These are phyloP conservation scores for Kewa caespitosa DNA, from an alignment of 179 eudicot species.

Conservation along the genomic window DNA sequence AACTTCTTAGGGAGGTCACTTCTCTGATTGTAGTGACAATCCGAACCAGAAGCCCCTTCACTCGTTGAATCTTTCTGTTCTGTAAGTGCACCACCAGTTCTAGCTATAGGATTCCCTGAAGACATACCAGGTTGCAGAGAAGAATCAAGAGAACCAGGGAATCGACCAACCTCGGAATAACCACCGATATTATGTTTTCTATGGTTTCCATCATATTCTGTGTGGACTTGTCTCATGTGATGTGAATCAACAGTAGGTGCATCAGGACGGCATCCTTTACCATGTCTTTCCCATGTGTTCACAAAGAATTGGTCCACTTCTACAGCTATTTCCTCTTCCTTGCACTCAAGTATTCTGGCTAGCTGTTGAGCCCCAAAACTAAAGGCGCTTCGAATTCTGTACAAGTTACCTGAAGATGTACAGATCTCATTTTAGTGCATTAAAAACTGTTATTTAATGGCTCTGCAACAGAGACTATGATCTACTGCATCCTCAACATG, in stretches of 20 bases:
- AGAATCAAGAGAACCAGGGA: conserved; percentile 9
- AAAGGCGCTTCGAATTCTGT: conserved; percentile 65
- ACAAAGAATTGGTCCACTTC: conserved; percentile 54
- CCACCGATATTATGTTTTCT: not conserved
- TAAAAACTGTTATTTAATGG: conserved; percentile 2
- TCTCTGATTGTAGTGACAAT: conserved; percentile 19
- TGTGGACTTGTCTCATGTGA: conserved; percentile 13
- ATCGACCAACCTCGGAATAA: conserved; percentile 15
- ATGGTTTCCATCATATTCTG: conserved; percentile 13
- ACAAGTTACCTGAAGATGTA: conserved; percentile 51
- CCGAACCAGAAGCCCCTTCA: conserved; percentile 30
- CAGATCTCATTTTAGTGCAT: not conserved
- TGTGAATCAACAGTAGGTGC: conserved; percentile 26
- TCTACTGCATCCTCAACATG: not conserved
- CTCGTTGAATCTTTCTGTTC: conserved; percentile 22
- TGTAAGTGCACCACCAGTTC: conserved; percentile 12
- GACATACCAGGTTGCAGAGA: conserved; percentile 5
- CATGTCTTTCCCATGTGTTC: conserved; percentile 60
- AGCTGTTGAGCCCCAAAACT: conserved; percentile 53
- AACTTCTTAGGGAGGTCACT: conserved; percentile 24
- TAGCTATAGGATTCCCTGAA: conserved; percentile 16
- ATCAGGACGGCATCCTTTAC: conserved; percentile 52
- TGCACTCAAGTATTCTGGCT: conserved; percentile 49
- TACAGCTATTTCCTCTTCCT: conserved; percentile 37
- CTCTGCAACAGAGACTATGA: not conserved